phyloP scores from a whole-genome alignment of 2,329 filamentous ascomycete species.

The Exophiala alcalophila region DNA sequence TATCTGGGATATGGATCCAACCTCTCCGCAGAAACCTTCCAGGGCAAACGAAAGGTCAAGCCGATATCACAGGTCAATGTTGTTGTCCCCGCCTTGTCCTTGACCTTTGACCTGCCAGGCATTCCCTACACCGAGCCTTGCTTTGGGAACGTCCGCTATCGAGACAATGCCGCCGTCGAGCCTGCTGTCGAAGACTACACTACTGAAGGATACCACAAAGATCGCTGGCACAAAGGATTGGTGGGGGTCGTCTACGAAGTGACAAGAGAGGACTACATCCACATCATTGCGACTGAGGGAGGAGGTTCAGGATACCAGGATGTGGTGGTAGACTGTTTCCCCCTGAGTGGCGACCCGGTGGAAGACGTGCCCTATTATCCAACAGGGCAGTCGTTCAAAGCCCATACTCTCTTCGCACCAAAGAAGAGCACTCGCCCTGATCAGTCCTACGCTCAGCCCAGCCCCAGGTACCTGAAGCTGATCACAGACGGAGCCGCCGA shows the following conservation, averaged over 20 bases:
- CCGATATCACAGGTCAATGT: constrained; percentile 81
- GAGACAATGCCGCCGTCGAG: constrained; percentile 42
- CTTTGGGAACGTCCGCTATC: constrained; percentile 75
- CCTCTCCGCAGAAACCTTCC: constrained; percentile 74
- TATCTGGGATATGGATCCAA: constrained; percentile 94
- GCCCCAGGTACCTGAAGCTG: constrained; percentile 76
- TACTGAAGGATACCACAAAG: constrained; percentile 51
- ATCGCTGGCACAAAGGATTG: constrained; percentile 74
- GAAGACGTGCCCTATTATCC: constrained; percentile 58
- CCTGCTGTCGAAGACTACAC: constrained; percentile 10
- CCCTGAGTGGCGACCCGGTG: constrained; percentile 57
- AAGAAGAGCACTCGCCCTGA: constrained; percentile 54
- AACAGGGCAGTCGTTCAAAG: constrained; percentile 64
- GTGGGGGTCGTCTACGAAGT: constrained; percentile 96
- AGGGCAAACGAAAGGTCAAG: constrained; percentile 71
- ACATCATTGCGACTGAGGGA: constrained; percentile 87
- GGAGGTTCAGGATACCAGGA: constrained; percentile 83
- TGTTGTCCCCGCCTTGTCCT: constrained; percentile 69
- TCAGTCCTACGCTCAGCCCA: constrained; percentile 72
- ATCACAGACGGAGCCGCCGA: constrained; percentile 76
- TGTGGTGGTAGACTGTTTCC: constrained; percentile 72
- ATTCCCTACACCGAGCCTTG: constrained; percentile 86
- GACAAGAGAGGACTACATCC: constrained; percentile 73
- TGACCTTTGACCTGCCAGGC: constrained; percentile 84
- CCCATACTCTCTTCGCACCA: constrained; percentile 79